A percentile compares a stretch with the other conserved stretches of the same genome.
Conservation (phyloP, 2,329 filamentous ascomycete species). For the Pyricularia sp. region DNA sequence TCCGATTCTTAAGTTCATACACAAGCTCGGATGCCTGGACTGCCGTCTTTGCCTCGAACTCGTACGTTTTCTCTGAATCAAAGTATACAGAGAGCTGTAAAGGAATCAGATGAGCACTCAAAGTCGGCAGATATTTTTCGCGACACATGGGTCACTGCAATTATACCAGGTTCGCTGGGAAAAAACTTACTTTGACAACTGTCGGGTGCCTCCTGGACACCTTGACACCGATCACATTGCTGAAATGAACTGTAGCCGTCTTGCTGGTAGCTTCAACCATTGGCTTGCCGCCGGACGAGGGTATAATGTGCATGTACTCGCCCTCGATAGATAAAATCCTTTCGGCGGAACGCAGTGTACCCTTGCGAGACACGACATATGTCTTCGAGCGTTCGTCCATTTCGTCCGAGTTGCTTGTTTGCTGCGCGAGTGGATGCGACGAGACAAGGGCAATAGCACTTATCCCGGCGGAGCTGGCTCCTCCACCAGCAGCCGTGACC, state of each 20-base stretch:
- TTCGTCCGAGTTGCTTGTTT: constrained; percentile 44
- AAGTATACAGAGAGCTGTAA: constrained; percentile 58
- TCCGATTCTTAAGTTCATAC: constrained; percentile 62
- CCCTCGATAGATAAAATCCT: constrained; percentile 68
- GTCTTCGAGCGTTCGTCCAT: constrained; percentile 53
- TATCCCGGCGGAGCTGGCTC: background rate
- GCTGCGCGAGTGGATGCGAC: constrained; percentile 51
- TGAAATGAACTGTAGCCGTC: constrained; percentile 71
- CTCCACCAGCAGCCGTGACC: background rate
- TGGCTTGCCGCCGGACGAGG: constrained; percentile 52
- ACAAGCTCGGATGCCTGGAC: constrained; percentile 71
- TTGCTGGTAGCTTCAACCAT: constrained; percentile 52
- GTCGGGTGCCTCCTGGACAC: constrained; percentile 67
- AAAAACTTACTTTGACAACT: constrained; percentile 53
- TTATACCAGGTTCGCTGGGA: no score
- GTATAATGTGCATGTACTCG: constrained; percentile 79
- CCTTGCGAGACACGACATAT: constrained; percentile 70
- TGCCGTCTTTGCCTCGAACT: constrained; percentile 64
- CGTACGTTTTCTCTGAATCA: constrained; percentile 68
- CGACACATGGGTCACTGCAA: no score
- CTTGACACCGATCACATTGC: constrained; percentile 70
- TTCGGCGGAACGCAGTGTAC: constrained; percentile 68
- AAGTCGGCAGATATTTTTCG: constrained; percentile 2
- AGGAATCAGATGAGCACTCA: background rate
- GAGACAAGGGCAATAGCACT: background rate